Conservation (phyloP, 371 early-diverging fungal genomes). For the Actinomortierella ambigua region DNA sequence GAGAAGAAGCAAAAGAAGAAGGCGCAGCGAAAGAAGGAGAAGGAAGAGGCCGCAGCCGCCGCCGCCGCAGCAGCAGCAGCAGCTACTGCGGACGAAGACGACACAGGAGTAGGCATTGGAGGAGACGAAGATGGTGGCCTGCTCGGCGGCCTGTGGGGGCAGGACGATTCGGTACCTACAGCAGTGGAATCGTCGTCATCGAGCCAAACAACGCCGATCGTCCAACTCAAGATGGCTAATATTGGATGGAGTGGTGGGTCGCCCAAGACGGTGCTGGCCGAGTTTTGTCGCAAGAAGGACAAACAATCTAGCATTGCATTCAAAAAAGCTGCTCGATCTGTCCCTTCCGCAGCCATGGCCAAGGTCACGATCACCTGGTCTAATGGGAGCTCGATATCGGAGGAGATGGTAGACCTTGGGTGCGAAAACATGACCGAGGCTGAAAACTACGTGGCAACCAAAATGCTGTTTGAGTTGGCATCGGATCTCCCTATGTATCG, state of each 20-base stretch:
- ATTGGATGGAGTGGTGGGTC: conserved; percentile 52
- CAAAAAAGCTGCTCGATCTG: conserved; percentile 17
- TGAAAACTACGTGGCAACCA: conserved; percentile 62
- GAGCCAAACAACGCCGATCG: conserved; percentile 25
- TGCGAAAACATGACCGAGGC: conserved; percentile 53
- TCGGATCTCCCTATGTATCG: conserved; percentile 54
- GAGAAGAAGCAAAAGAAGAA: conserved; percentile 44
- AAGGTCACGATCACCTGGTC: conserved; percentile 39
- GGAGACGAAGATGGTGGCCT: conserved; percentile 28
- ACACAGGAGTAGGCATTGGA: conserved; percentile 1
- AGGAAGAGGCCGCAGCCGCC: conserved; percentile 13
- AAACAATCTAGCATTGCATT: conserved; percentile 26
- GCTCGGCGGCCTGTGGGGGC: conserved; percentile 40
- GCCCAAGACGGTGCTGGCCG: conserved; percentile 50
- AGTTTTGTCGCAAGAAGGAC: conserved; percentile 49
- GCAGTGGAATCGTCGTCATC: neutral
- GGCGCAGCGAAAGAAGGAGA: conserved; percentile 40
- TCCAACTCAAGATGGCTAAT: conserved; percentile 34
- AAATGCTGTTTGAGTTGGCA: conserved; percentile 58
- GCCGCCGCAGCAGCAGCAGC: conserved; percentile 6
- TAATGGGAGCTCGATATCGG: conserved; percentile 21
- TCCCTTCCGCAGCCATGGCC: conserved; percentile 15
- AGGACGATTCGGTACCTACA: conserved; percentile 10
- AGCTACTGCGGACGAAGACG: conserved; percentile 10
- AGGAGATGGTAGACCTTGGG: conserved; percentile 42